Evolutionary conservation across 108 stramenopile species (phyloP).

Genomic region (Conticribra weissflogii): DNA sequence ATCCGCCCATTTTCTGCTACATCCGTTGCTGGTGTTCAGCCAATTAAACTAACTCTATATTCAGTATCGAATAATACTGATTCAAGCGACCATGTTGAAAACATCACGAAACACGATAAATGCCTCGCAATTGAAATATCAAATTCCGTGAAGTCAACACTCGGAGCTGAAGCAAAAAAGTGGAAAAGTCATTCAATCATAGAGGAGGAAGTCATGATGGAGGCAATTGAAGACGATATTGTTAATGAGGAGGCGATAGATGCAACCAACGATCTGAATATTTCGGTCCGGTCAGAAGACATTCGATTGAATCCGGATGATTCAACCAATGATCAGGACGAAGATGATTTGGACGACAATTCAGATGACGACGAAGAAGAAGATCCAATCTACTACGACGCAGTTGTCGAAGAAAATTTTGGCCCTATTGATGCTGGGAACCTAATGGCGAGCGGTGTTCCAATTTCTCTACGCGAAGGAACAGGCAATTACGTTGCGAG

Average conservation of each 20-base stretch:
- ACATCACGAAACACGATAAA: conserved; percentile 38
- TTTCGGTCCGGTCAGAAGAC: no score
- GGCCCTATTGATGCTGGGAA: conserved; percentile 64
- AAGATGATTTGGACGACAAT: conserved; percentile 28
- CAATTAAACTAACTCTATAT: conserved; percentile 76
- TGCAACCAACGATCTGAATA: conserved; percentile 4
- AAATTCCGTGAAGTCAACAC: conserved; percentile 19
- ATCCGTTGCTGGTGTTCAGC: conserved; percentile 69
- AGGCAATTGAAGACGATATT: no score
- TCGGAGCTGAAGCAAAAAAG: conserved; percentile 30
- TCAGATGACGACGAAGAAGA: conserved; percentile 12
- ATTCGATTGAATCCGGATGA: no score
- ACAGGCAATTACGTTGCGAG: conserved; percentile 54
- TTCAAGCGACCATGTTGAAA: conserved; percentile 40
- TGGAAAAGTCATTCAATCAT: conserved; percentile 14
- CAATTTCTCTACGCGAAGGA: conserved; percentile 59
- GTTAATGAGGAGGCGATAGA: background rate
- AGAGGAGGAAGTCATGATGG: no score
- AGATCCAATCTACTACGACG: conserved; percentile 52
- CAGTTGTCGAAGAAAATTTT: conserved; percentile 9
- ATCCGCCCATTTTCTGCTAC: conserved; percentile 79
- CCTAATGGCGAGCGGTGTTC: conserved; percentile 68
- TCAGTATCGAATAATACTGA: conserved; percentile 47
- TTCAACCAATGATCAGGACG: conserved; percentile 19
- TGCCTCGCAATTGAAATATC: conserved; percentile 53